phyloP scores from a whole-genome alignment of 305 asterid genomes.

The Petunia hybrid region DNA sequence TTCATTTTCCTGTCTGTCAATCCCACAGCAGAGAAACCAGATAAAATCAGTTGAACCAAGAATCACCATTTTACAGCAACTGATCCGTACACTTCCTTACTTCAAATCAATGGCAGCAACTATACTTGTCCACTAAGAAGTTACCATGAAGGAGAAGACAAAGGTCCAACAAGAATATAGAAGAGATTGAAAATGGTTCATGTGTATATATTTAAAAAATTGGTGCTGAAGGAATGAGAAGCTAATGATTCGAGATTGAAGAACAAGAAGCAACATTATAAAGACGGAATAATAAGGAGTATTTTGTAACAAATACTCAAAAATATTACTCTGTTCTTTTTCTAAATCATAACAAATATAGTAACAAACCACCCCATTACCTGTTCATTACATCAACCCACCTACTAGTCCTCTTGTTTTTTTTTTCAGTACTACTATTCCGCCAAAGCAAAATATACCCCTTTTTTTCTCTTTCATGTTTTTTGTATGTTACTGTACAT shows the following conservation, averaged over 20 bases:
- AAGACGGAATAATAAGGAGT: background rate
- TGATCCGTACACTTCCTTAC: background rate
- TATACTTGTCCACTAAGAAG: background rate
- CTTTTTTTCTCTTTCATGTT: background rate
- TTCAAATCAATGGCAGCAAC: background rate
- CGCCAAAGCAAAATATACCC: background rate
- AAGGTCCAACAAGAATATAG: background rate
- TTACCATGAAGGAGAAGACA: background rate
- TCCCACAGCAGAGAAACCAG: background rate
- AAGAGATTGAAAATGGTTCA: background rate
- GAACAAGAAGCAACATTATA: constrained; percentile 1
- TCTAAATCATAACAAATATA: background rate
- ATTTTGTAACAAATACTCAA: background rate
- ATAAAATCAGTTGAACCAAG: background rate
- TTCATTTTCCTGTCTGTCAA: background rate
- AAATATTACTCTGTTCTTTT: background rate
- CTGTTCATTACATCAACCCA: constrained; percentile 16
- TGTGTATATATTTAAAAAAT: background rate
- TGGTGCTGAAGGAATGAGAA: background rate
- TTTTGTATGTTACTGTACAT: background rate
- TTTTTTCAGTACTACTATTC: background rate
- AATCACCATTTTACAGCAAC: background rate
- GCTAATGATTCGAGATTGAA: background rate
- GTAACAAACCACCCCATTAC: constrained; percentile 7
- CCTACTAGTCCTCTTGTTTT: background rate